Base-by-base conservation (phyloP, 2,329 filamentous ascomycete genomes). In the Pseudogymnoascus pannorum region DNA sequence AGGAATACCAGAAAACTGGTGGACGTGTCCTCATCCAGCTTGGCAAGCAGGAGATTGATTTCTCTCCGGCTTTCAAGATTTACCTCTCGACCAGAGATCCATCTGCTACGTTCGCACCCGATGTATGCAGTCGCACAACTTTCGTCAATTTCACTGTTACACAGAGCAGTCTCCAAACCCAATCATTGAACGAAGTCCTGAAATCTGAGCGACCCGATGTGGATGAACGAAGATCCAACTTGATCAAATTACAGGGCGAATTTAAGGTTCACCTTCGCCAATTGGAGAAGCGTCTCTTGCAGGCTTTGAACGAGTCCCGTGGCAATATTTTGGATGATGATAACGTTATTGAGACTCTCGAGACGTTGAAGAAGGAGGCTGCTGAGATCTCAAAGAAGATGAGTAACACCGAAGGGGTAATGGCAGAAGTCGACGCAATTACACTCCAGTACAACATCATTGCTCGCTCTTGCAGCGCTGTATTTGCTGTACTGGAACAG, bases 61-160 rank as follows among this genome's bases (percentile, higher is more conserved):
- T 99, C 77, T 99, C 94, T 58, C 93, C 94, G 1, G 86, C 92
- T 0, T 99, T 99, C 82, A 94, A 88, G 77, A 82, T 99, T 31
- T 99, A 96, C 74, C 79, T 99, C 38, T 97, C 93, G 0, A 99
- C 95, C 1, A 84, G 93, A 70, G 94, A 99, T 77, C 95, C 95
- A 1, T 99, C 95, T 42, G 93, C 94, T 24, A 91, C 88, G 6
- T 99, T 99, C 73, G 87, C 94, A 6, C 95, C 94, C 0, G 94
- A 99, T 72, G 91, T 99, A 66, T 99, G 95, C 85, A 96, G 92
- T 80, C 86, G 95, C 70, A 97, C 94, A 5, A 99, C 95, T 0
- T 96, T 99, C 76, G 94, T 99, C 82, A 99, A 99, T 77, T 99
- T 99, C 69, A 97, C 95, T 1, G 93, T 99, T 65, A 99, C 94